Percentiles rank a stretch among this genome's conserved stretches.
Conservation (phyloP, 495 filamentous ascomycete genomes). For the Aspergillus funiculosus region DNA sequence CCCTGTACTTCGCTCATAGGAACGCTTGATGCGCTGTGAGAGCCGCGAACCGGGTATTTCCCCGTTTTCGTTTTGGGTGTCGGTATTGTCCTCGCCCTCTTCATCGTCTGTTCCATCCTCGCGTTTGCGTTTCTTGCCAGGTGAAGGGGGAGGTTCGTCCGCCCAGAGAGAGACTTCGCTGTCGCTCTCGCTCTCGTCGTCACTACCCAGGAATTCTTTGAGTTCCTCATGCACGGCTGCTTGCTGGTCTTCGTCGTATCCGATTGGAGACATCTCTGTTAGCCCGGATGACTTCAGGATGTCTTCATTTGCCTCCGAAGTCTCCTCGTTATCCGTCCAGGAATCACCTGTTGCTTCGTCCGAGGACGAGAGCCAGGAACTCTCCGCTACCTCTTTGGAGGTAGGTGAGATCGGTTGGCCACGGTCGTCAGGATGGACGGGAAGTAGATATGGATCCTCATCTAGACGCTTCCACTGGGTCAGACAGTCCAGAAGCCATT, state of each 20-base stretch:
- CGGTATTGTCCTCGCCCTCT: conserved; percentile 26
- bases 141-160: conserved; percentile 20
- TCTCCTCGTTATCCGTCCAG: conserved; percentile 36
- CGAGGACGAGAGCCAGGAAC: conserved; percentile 36
- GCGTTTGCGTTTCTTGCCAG: conserved; percentile 40
- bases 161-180: conserved; percentile 29
- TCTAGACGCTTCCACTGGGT: conserved; percentile 69
- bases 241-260: conserved; percentile 44
- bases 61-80: conserved; percentile 28
- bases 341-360: conserved; percentile 41
- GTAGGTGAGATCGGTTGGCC: conserved; percentile 35
- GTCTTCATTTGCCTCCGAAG: conserved; percentile 39
- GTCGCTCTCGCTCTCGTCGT: conserved; percentile 54
- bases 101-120: conserved; percentile 29
- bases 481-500: conserved; percentile 82
- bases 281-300: conserved; percentile 33
- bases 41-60: conserved; percentile 37
- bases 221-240: conserved; percentile 62
- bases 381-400: conserved; percentile 31
- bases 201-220: conserved; percentile 66
- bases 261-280: conserved; percentile 31
- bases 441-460: conserved; percentile 67
- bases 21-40: conserved; percentile 47
- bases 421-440: conserved; percentile 58
- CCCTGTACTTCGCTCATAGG: conserved; percentile 42